These are phyloP conservation scores for Sporothrix pseudoabietina DNA, from an alignment of 2,329 filamentous ascomycete species.

Conservation along the genomic window DNA sequence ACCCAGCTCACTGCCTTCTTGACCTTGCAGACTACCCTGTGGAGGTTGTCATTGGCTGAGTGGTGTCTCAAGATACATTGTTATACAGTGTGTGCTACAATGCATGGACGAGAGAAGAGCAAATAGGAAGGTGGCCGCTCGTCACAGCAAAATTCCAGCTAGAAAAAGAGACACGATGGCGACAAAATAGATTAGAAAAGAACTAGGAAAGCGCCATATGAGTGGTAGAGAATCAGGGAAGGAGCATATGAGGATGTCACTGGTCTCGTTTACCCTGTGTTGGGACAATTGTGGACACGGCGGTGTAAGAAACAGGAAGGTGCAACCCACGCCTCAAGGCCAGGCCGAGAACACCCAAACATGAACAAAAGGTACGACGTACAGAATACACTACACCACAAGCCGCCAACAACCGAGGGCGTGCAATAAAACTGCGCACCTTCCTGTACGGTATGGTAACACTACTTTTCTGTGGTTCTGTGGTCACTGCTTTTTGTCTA, in stretches of 20 bases:
- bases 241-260: not conserved
- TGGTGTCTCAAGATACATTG: not conserved
- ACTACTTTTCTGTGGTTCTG: slow-evolving; percentile 1
- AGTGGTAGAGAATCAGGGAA: not conserved
- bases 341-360: not conserved
- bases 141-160: not conserved
- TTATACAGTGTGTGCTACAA: not conserved
- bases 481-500: not conserved
- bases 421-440: slow-evolving; percentile 22
- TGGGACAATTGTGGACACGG: slow-evolving; percentile 7
- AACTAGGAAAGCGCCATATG: not conserved
- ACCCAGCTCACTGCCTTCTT: not conserved
- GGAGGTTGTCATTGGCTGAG: not conserved
- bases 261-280: slow-evolving; percentile 9
- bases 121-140: not conserved
- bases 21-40: not conserved
- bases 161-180: not conserved
- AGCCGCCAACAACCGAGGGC: not conserved
- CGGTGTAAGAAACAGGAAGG: slow-evolving; percentile 26
- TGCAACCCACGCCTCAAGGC: slow-evolving; percentile 10
- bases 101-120: not conserved
- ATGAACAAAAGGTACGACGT: not conserved
- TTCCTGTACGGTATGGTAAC: slow-evolving; percentile 2
- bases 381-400: not conserved
- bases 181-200: not conserved